A percentile compares a stretch with the other conserved stretches of the same genome.
Conservation (phyloP, 1,284 basidiomycete genomes). For the Cryptococcus sp. region DNA sequence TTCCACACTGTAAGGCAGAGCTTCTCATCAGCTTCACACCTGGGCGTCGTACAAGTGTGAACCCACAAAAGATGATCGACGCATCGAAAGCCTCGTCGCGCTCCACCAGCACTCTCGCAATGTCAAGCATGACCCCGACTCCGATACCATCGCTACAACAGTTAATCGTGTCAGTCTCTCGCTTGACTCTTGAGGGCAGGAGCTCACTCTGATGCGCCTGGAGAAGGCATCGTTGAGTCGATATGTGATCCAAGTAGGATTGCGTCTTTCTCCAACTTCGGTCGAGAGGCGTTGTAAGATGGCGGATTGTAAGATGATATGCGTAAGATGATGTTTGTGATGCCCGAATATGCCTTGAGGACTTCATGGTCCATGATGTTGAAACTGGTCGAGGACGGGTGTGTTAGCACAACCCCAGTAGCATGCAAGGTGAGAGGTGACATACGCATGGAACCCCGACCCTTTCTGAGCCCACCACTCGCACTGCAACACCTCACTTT, state of each 20-base stretch:
- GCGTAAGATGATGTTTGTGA: conserved; percentile 86
- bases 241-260: conserved; percentile 88
- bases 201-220: conserved; percentile 74
- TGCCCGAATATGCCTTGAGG: conserved; percentile 86
- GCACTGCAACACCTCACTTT: conserved; percentile 67
- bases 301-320: conserved; percentile 61
- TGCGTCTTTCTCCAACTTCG: conserved; percentile 72
- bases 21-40: conserved; percentile 1
- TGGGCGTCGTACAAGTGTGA: neutral
- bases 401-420: too few relatives aligned
- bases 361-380: conserved; percentile 81
- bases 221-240: conserved; percentile 66
- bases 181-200: neutral
- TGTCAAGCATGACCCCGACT: conserved; percentile 90
- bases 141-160: conserved; percentile 67
- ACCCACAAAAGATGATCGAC: conserved; percentile 80
- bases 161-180: conserved; percentile 17
- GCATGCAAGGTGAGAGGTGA: conserved; percentile 9
- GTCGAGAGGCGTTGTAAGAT: conserved; percentile 59
- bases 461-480: conserved; percentile 86
- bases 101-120: conserved; percentile 75
- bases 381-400: conserved; percentile 59
- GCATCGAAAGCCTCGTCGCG: conserved; percentile 72
- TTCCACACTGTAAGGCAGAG: conserved; percentile 75
- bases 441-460: conserved; percentile 78